Evolutionary conservation across 2,329 filamentous ascomycete genomes (phyloP), one percentile per base, ranked within the genome.

Genomic region (Colletotrichum chrysophilum): DNA sequence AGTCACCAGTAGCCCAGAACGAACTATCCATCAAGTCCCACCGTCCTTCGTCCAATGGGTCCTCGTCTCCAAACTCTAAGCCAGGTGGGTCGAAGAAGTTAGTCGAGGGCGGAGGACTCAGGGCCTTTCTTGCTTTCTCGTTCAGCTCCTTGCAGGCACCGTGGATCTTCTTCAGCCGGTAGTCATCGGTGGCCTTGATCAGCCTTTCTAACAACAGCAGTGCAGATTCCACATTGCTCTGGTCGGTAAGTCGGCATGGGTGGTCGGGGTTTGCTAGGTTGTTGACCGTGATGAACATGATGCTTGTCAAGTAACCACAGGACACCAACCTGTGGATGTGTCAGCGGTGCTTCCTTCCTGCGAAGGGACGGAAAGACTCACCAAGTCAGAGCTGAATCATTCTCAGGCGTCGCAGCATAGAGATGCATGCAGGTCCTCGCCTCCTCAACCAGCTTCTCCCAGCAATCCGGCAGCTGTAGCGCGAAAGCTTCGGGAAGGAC

Each of bases 241-340:
- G 75, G 52, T 77, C 75, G 0, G 62, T 61, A 9, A 48, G 26
- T 18, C 67, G 67, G 8, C 18, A 65, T 0, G 66, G 55, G 3
- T 66, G 34, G 5, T 70, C 38, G 2, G 72, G 75, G 18, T 52
- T 24, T 9, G 60, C 32, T 7, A 77, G 38, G 60, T 70, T 77
- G 36, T 77, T 77, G 18, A 76, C 73, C 0, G 72, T 55, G 68
- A 77, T 70, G 30, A 77, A 68, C 72, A 77, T 71, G 36, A 76
- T 24, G 43, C 67, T 74, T 2, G 75, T 77, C 30, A 77, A 12
- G n/a, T 77, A 68, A 2, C 71, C 66, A 21, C 75, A 77, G 5
- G 72, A 56, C 2, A 76, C 68, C 26, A 72, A n/a, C 75, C 75
- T 77, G 0, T 2, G 3, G 2, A 8, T 9, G 0, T 61, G 10